Evolutionary conservation across 331 rosid genomes (phyloP), one percentile per base, ranked within the genome.

Genomic region (Malus hybrid): DNA sequence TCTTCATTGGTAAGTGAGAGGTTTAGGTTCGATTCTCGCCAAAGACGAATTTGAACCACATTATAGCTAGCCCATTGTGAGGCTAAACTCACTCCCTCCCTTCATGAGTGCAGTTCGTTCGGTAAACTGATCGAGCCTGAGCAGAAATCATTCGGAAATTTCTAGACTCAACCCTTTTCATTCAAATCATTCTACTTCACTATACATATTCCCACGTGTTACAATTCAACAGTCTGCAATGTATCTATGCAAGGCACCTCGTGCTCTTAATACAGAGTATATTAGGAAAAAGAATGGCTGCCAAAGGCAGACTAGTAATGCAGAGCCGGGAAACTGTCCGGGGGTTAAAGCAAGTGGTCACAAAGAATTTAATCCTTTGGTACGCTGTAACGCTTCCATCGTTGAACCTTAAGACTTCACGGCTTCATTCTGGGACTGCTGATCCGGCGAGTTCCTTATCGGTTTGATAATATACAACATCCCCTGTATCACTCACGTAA

Each of bases 21-120:
- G 32, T 31, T 4, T 31, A 31, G 4, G 32, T 31, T 31, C 32
- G 32, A 31, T 31, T 31, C 32, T 31, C 5, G 5, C 5, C 3
- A 31, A 31, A 31, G 32, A 4, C 5, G 32, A 28, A 28, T 28
- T 28, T 28, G 29, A 28, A 28, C 29, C 3, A 28, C 29, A 28
- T 28, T 28, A 28, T 28, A 0, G 29, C 29, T 28, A 28, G 29
- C 29, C 24, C 24, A 24, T 24, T 24, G 24, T 24, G 29, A 28
- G 29, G 29, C 29, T 28, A 34, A 34, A 2, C 10, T 9, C 42
- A 7, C 42, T 2, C 42, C 10, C 0, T 7, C 42, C 3, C 34
- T 91, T 93, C 75, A 78, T 87, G 78, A 76, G 59, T 67, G 90
- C 92, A 8, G 90, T 88, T 57, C 83, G 71, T 72, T 88, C 88